Evolutionary conservation across 1,139 yeast genomes (phyloP).

Genomic region (Candida sojae): DNA sequence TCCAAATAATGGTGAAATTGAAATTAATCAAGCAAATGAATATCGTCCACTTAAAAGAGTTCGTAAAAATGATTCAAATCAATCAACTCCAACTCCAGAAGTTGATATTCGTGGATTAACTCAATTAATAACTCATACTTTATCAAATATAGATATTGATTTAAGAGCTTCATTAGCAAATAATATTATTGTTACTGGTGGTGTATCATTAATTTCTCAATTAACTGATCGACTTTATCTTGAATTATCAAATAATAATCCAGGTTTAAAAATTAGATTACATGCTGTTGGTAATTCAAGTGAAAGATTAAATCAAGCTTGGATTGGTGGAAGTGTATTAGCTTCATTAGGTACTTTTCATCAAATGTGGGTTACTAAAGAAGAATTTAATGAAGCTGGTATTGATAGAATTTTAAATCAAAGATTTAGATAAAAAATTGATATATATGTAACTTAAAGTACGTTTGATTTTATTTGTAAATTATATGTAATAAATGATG

Average conservation of each 20-base stretch:
- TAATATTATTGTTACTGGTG: constrained; percentile 90
- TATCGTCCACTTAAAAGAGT: constrained; percentile 74
- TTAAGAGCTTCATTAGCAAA: constrained; percentile 88
- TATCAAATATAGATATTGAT: constrained; percentile 81
- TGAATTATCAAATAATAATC: constrained; percentile 73
- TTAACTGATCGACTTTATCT: constrained; percentile 76
- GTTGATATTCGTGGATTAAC: constrained; percentile 55
- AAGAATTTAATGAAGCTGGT: constrained; percentile 92
- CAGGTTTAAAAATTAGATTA: constrained; percentile 89
- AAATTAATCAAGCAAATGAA: constrained; percentile 49
- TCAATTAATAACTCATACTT: constrained; percentile 67
- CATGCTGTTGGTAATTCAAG: constrained; percentile 84
- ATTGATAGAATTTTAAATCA: constrained; percentile 73
- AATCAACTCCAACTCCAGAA: constrained; percentile 41
- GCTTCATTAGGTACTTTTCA: constrained; percentile 95
- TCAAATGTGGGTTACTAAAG: constrained; percentile 92
- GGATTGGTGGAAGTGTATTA: constrained; percentile 95
- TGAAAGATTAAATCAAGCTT: constrained; percentile 83
- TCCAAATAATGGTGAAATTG: constrained; percentile 38
- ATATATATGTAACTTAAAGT: not conserved
- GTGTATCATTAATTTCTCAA: constrained; percentile 85
- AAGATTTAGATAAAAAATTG: constrained; percentile 57
- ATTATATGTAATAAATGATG: not conserved
- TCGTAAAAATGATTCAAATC: constrained; percentile 42
- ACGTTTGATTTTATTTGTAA: not conserved